These are phyloP conservation scores for Globisporangium nagaii DNA, from an alignment of 352 stramenopile genomes.

Conservation along the genomic window DNA sequence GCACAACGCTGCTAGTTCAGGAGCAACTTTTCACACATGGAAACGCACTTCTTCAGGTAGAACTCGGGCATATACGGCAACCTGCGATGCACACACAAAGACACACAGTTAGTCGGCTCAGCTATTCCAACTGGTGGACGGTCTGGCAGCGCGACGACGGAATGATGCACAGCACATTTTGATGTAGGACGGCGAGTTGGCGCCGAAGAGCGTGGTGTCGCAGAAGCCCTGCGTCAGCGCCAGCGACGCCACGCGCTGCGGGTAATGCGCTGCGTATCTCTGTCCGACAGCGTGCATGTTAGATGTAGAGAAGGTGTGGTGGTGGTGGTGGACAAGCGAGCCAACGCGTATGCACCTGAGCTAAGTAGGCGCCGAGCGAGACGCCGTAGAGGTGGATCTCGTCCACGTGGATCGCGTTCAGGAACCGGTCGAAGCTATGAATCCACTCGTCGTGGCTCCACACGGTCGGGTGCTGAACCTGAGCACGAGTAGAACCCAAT, in stretches of 20 bases:
- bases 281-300: constrained; percentile 10
- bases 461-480: constrained; percentile 66
- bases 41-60: constrained; percentile 56
- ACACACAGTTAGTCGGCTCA: neutral
- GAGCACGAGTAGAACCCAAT: no score
- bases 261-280: constrained; percentile 55
- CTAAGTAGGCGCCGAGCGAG: constrained; percentile 63
- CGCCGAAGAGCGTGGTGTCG: constrained; percentile 36
- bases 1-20: no score
- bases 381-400: constrained; percentile 67
- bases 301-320: neutral
- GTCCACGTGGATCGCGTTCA: constrained; percentile 52
- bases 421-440: constrained; percentile 75
- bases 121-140: no score
- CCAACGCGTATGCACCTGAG: constrained; percentile 29
- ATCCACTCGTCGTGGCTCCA: constrained; percentile 83
- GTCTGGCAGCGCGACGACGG: no score
- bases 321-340: neutral
- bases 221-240: constrained; percentile 63
- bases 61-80: constrained; percentile 67
- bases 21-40: neutral
- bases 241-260: constrained; percentile 51
- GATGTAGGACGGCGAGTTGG: constrained; percentile 34
- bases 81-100: constrained; percentile 18
- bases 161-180: no score